Conservation (phyloP, 108 stramenopile species). For the Cyclotella atomus region DNA sequence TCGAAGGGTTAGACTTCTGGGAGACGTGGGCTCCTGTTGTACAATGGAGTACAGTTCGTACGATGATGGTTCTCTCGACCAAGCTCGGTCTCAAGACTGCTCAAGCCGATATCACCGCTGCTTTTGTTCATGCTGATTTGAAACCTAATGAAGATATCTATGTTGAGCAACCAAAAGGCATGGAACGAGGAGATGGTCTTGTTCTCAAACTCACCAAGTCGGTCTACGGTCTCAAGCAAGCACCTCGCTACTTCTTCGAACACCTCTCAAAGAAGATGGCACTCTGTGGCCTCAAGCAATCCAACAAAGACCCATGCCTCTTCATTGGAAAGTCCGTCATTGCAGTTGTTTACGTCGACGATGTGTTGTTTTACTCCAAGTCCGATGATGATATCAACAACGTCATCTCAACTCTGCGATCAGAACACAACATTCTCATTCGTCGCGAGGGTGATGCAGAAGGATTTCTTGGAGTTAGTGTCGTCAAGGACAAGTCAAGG, state of each 20-base stretch:
- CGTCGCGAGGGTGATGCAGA: not conserved
- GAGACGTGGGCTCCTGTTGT: not conserved
- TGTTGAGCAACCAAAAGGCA: slow-evolving; percentile 50
- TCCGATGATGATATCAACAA: not conserved
- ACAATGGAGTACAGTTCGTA: not conserved
- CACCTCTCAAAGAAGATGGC: not conserved
- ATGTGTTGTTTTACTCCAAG: slow-evolving; percentile 8
- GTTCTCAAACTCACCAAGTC: slow-evolving; percentile 32
- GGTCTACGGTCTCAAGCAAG: slow-evolving; percentile 45
- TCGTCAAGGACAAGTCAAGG: slow-evolving; percentile 14
- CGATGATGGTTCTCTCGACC: not conserved
- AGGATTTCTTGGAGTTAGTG: slow-evolving; percentile 3
- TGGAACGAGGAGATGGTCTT: not conserved
- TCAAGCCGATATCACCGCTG: slow-evolving; percentile 38
- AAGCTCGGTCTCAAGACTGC: not conserved
- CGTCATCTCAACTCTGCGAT: not conserved
- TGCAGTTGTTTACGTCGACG: slow-evolving; percentile 48
- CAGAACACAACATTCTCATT: not conserved
- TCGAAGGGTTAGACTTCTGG: not conserved
- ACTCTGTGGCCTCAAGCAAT: slow-evolving; percentile 11
- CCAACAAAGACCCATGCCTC: slow-evolving; percentile 43
- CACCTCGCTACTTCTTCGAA: slow-evolving; percentile 48
- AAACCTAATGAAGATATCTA: slow-evolving; percentile 37
- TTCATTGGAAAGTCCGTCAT: slow-evolving; percentile 22
- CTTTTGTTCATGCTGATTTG: slow-evolving; percentile 26